Percentiles rank a stretch among this genome's conserved stretches.
These are phyloP conservation scores for Coniochaeta sp. DNA, from an alignment of 2,329 filamentous ascomycete species.

Conservation along the genomic window DNA sequence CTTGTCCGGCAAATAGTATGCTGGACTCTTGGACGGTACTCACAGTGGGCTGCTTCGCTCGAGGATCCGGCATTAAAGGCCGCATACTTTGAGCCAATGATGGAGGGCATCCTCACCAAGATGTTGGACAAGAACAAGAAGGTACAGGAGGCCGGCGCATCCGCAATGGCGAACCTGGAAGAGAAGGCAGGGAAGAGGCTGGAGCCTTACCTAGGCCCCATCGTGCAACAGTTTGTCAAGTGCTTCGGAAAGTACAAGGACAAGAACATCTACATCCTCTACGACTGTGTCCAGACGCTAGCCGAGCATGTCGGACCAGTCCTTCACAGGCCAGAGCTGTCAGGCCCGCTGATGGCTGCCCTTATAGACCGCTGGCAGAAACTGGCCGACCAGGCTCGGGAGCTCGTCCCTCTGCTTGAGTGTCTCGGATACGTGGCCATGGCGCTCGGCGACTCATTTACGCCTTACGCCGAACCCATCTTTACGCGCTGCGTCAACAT, in stretches of 20 bases:
- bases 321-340: conserved; percentile 73
- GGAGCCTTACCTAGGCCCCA: conserved; percentile 80
- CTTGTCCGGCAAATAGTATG: conserved; percentile 96
- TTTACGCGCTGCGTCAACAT: conserved; percentile 86
- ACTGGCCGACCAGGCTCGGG: conserved; percentile 80
- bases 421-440: conserved; percentile 91
- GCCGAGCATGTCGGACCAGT: conserved; percentile 83
- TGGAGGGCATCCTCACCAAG: conserved; percentile 88
- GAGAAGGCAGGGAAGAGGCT: conserved; percentile 81
- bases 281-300: conserved; percentile 95
- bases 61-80: conserved; percentile 59
- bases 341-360: conserved; percentile 84
- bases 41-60: conserved; percentile 80
- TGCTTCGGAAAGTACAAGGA: conserved; percentile 98
- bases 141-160: conserved; percentile 92
- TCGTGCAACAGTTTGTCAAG: conserved; percentile 83
- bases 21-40: conserved; percentile 94
- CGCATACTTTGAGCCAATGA: conserved; percentile 86
- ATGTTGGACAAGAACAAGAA: conserved; percentile 98
- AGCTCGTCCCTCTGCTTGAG: conserved; percentile 92
- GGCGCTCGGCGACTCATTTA: conserved; percentile 74
- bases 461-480: conserved; percentile 78
- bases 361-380: conserved; percentile 83
- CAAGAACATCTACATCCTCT: conserved; percentile 97
- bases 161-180: conserved; percentile 91